phyloP scores from a whole-genome alignment of 1,139 yeast species.

The Arxiozyma bovina region DNA sequence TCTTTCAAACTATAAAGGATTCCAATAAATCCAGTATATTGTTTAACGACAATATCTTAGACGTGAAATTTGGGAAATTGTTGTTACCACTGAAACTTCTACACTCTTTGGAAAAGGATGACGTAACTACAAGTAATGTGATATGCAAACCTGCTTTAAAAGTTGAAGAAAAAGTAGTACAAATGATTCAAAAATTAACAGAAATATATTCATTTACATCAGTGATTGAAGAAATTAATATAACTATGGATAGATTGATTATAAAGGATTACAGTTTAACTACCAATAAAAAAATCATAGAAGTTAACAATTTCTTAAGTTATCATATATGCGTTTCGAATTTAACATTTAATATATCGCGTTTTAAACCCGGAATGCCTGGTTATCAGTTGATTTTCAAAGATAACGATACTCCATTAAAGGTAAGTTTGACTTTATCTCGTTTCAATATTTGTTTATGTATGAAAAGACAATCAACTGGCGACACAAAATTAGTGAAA shows the following conservation, averaged over 20 bases:
- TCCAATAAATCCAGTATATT: constrained; percentile 2
- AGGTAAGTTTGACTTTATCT: constrained; percentile 37
- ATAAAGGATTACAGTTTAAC: constrained; percentile 20
- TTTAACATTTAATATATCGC: constrained; percentile 24
- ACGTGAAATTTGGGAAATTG: constrained; percentile 10
- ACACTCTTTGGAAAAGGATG: constrained; percentile 2
- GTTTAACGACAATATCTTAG: constrained; percentile 4
- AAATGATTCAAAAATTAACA: constrained; percentile 9
- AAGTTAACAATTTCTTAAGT: constrained; percentile 17
- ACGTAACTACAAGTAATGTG: not conserved
- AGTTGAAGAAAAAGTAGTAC: constrained; percentile 7
- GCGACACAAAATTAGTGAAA: constrained; percentile 30
- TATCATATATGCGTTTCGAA: constrained; percentile 19
- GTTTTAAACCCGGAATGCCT: constrained; percentile 34
- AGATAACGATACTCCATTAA: constrained; percentile 47
- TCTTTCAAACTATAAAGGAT: not conserved
- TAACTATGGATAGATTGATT: constrained; percentile 20
- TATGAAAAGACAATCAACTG: constrained; percentile 22
- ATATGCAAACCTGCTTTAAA: not conserved
- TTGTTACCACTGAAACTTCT: constrained; percentile 9
- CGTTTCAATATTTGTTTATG: constrained; percentile 37
- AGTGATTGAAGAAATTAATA: constrained; percentile 14
- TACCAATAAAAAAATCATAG: constrained; percentile 14
- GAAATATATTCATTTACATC: constrained; percentile 8
- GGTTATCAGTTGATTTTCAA: constrained; percentile 54